These are phyloP conservation scores for Coniochaeta hoffmannii DNA, from an alignment of 2,329 filamentous ascomycete genomes.

Conservation along the genomic window DNA sequence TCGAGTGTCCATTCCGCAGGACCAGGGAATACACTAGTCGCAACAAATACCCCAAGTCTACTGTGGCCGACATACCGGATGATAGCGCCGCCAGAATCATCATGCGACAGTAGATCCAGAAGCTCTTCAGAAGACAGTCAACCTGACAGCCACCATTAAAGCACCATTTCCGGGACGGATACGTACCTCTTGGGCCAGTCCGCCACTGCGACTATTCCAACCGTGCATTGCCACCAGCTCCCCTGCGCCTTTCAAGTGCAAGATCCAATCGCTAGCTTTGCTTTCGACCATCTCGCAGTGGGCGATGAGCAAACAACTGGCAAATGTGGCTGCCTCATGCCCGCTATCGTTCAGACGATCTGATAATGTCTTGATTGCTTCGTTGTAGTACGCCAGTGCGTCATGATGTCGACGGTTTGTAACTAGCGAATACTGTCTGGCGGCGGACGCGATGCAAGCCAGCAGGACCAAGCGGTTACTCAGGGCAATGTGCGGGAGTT, in stretches of 20 bases:
- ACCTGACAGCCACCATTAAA: too few species aligned
- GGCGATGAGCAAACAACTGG: slow-evolving; percentile 4
- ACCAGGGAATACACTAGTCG: neutral
- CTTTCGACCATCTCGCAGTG: slow-evolving; percentile 4
- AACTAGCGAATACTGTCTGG: slow-evolving; percentile 2
- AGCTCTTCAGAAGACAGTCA: neutral
- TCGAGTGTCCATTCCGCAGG: neutral
- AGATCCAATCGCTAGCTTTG: slow-evolving; percentile 2
- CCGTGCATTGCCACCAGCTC: neutral
- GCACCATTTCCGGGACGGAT: neutral
- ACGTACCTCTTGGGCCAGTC: slow-evolving; percentile 3
- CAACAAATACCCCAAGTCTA: neutral
- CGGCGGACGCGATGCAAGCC: neutral
- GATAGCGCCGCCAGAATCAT: slow-evolving; percentile 2
- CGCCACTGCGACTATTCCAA: slow-evolving; percentile 2
- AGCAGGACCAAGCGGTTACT: neutral
- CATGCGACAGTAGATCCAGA: slow-evolving; percentile 4
- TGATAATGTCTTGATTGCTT: slow-evolving; percentile 1
- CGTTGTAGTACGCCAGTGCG: slow-evolving; percentile 1
- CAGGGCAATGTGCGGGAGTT: neutral
- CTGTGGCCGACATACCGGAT: slow-evolving; percentile 2
- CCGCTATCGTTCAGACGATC: slow-evolving; percentile 1
- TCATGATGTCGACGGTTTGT: slow-evolving; percentile 1
- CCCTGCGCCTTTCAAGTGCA: slow-evolving; percentile 1
- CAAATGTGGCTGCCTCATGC: slow-evolving; percentile 1